Evolutionary conservation across 441 rosid genomes (phyloP).

Genomic region (Macaranga tanarius): DNA sequence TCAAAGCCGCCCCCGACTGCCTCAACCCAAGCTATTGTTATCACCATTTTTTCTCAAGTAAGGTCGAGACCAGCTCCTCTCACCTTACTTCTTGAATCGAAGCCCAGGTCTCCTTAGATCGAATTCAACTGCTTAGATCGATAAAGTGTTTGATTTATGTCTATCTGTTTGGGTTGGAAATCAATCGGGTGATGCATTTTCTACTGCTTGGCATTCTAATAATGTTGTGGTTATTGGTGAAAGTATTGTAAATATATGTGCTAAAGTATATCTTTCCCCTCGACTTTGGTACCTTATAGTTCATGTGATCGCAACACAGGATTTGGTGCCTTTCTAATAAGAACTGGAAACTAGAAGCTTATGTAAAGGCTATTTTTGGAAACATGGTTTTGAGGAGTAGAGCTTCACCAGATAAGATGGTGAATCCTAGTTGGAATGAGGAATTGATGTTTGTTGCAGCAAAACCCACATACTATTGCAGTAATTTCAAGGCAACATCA

Average conservation of each 20-base stretch:
- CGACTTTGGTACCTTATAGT: slow-evolving; percentile 50
- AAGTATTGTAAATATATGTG: slow-evolving; percentile 28
- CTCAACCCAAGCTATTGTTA: no score
- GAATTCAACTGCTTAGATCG: no score
- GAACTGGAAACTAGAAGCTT: slow-evolving; percentile 38
- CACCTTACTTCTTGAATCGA: no score
- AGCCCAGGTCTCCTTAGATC: no score
- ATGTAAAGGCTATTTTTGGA: slow-evolving; percentile 35
- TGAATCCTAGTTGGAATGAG: slow-evolving; percentile 56
- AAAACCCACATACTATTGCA: slow-evolving; percentile 37
- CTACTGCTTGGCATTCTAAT: slow-evolving; percentile 48
- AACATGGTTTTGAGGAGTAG: slow-evolving; percentile 37
- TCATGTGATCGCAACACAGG: slow-evolving; percentile 49
- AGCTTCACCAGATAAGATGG: slow-evolving; percentile 29
- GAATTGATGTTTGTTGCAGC: slow-evolving; percentile 1
- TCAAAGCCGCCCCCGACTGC: no score
- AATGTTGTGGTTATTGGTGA: slow-evolving; percentile 15
- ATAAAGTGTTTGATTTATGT: no score
- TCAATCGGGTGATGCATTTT: slow-evolving; percentile 47
- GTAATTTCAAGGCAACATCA: slow-evolving; percentile 40
- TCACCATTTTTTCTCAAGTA: no score
- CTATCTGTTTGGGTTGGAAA: slow-evolving; percentile 54
- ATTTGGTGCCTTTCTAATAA: slow-evolving; percentile 34
- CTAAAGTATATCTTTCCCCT: slow-evolving; percentile 48
- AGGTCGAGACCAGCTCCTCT: no score